Percentiles rank a stretch among this genome's conserved stretches.
Evolutionary conservation across 371 early-diverging fungal species (phyloP).

Genomic region (Paramicrosporidium saccamoebae): DNA sequence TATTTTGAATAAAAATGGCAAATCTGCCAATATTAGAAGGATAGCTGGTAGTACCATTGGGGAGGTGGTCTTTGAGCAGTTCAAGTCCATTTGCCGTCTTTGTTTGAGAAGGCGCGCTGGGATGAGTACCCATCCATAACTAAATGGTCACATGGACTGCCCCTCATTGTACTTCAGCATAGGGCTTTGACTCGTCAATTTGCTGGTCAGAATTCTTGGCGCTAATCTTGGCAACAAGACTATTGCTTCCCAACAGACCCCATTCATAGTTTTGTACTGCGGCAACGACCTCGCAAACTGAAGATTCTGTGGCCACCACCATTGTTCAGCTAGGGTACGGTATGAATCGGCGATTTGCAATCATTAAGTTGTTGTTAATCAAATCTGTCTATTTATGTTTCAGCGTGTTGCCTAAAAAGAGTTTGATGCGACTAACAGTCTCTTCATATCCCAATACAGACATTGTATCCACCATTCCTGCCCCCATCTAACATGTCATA

Average conservation of each 20-base stretch:
- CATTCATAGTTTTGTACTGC: conserved; percentile 83
- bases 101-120: conserved; percentile 66
- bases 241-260: conserved; percentile 54
- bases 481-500: too few relatives aligned
- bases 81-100: too few relatives aligned
- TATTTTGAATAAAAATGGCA: conserved; percentile 89
- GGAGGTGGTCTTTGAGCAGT: conserved; percentile 3
- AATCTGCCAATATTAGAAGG: conserved; percentile 8
- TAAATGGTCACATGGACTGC: conserved; percentile 3
- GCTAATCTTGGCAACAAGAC: conserved; percentile 53
- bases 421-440: too few relatives aligned
- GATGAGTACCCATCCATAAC: conserved; percentile 95
- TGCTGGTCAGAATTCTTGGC: conserved; percentile 11
- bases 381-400: too few relatives aligned
- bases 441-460: too few relatives aligned
- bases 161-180: conserved; percentile 34
- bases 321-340: too few relatives aligned
- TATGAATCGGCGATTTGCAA: too few relatives aligned
- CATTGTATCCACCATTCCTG: too few relatives aligned
- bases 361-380: too few relatives aligned
- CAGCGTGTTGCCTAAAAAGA: too few relatives aligned
- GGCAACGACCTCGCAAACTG: too few relatives aligned
- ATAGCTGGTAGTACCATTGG: conserved; percentile 1
- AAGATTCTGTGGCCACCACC: too few relatives aligned
- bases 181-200: conserved; percentile 25